Evolutionary conservation across 768 basidiomycete genomes (phyloP).

Genomic region (Clitopilus passeckerianus): DNA sequence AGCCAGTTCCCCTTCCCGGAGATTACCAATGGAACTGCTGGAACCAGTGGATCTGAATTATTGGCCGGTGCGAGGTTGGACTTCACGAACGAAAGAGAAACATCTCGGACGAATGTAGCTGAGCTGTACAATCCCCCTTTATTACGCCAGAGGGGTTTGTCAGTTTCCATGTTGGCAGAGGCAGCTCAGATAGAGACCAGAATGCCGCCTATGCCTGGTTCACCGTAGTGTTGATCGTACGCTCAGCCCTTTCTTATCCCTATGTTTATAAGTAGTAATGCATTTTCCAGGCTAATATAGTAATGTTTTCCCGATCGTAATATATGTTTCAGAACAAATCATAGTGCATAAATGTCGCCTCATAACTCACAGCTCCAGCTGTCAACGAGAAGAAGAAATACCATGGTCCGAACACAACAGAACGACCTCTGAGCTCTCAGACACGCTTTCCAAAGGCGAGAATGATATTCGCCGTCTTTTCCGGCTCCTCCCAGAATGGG

Average conservation of each 20-base stretch:
- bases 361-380: too few species aligned
- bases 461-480: background rate
- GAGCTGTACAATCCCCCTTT: background rate
- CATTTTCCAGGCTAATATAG: background rate
- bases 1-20: background rate
- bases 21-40: background rate
- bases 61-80: background rate
- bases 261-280: background rate
- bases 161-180: background rate
- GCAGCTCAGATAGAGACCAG: background rate
- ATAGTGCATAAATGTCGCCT: background rate
- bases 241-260: background rate
- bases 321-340: background rate
- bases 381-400: too few species aligned
- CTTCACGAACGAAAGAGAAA: background rate
- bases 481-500: background rate
- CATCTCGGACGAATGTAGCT: background rate
- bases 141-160: background rate
- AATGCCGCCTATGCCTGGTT: background rate
- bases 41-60: background rate
- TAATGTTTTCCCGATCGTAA: background rate
- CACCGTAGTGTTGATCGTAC: background rate
- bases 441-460: background rate
- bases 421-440: background rate
- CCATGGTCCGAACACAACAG: too few species aligned